Conservation (phyloP, 768 basidiomycete species). For the Xanthoconium stramineum region DNA sequence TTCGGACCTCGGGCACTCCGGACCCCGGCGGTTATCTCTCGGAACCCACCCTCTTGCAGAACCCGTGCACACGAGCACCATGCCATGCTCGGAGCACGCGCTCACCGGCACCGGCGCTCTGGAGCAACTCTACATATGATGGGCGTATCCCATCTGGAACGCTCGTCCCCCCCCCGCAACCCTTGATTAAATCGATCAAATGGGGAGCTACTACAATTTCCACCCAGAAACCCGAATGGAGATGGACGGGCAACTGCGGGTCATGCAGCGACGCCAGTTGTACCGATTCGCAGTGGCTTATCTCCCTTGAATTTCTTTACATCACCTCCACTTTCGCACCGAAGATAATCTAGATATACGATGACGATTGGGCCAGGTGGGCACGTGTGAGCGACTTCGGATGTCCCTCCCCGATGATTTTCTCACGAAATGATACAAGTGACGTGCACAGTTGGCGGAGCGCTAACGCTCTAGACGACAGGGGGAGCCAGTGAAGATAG, state of each 20-base stretch:
- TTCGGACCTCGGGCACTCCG: conserved; percentile 7
- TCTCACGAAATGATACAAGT: not conserved
- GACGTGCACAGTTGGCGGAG: no score
- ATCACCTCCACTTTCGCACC: not conserved
- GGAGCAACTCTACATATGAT: not conserved
- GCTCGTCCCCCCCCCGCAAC: no score
- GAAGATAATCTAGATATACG: not conserved
- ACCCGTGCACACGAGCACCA: not conserved
- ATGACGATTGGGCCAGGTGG: not conserved
- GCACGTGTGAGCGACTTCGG: not conserved
- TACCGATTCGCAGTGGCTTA: no score
- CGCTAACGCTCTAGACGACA: no score
- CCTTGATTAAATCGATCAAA: not conserved
- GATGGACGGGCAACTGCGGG: no score
- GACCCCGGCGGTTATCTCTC: not conserved
- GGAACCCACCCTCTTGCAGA: no score
- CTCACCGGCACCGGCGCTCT: not conserved
- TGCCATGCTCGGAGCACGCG: not conserved
- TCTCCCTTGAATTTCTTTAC: no score
- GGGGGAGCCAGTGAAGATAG: no score
- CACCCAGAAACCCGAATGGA: not conserved
- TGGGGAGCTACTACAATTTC: not conserved
- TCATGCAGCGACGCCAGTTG: no score
- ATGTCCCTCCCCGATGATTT: not conserved
- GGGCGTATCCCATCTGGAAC: not conserved